Base-by-base conservation (phyloP, 495 filamentous ascomycete species). In the Tuber aestivum region DNA sequence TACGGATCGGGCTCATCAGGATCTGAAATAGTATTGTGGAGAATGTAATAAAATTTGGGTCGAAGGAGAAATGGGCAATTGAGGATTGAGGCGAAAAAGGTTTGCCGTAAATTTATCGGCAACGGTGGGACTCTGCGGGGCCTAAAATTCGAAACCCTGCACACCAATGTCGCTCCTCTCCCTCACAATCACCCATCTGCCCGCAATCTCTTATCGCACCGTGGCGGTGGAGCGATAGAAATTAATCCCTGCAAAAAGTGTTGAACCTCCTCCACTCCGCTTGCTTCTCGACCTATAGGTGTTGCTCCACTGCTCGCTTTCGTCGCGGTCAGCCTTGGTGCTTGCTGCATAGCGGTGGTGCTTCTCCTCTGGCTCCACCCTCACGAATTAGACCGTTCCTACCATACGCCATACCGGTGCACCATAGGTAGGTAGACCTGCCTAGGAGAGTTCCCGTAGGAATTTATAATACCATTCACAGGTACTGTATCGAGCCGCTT, bases 101-200 rank as follows among this genome's bases (percentile, higher is more conserved):
- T 56, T 56, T 56, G 48, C 10, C n/a, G 27, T 32, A n/a, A n/a
- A n/a, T n/a, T n/a, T n/a, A 35, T 65, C 32, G 27, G 12, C 56
- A 35, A 35, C 56, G 56, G 56, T 4, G 56, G 14, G 27, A 65
- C 27, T 65, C 27, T 18, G 16, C 27, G 56, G 56, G 56, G 56
- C 56, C 56, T 65, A 65, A 65, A 65, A 65, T 65, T 65, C 27
- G 56, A 65, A 65, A 65, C 56, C 56, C 56, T 65, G 56, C 32
- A 65, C 27, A 2, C 23, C 0, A 6, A 2, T 21, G 23, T 50
- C 3, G 21, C 45, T 50, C 21, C 21, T 23, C 56, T 35, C 56
- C 14, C 20, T 35, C 27, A 65, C 56, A 65, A 65, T 65, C 32
- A 35, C 56, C n/a, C 56, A 35, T 27, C 56, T 18, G 56, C 56